These are phyloP conservation scores for Cryptococcus hybrid DNA, from an alignment of 1,284 basidiomycete genomes.

Conservation along the genomic window DNA sequence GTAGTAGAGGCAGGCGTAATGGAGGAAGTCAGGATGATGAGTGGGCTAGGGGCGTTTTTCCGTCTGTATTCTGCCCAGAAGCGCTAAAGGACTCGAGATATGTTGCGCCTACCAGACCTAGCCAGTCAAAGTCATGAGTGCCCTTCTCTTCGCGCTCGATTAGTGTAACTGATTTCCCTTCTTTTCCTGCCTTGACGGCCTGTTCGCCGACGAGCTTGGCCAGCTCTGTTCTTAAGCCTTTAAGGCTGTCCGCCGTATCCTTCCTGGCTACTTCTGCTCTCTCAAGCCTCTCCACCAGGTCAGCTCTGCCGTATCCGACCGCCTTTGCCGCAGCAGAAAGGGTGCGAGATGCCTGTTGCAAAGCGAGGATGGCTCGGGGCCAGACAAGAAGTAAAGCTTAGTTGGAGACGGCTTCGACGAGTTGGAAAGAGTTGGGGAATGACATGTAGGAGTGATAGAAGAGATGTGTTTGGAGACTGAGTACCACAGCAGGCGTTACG, in stretches of 20 bases:
- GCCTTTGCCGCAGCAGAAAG: conserved; percentile 60
- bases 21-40: conserved; percentile 51
- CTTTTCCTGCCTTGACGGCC: conserved; percentile 47
- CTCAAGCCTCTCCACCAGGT: conserved; percentile 60
- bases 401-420: conserved; percentile 55
- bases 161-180: conserved; percentile 15
- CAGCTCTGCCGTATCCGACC: conserved; percentile 56
- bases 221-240: conserved; percentile 66
- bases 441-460: conserved; percentile 44
- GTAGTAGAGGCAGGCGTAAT: conserved; percentile 3
- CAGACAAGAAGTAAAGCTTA: conserved; percentile 75
- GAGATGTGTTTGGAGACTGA: conserved; percentile 54
- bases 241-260: conserved; percentile 61
- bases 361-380: conserved; percentile 65
- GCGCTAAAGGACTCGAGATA: conserved; percentile 57
- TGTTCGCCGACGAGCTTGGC: conserved; percentile 59
- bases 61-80: conserved; percentile 55
- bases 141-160: conserved; percentile 13
- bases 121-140: conserved; percentile 45
- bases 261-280: conserved; percentile 60
- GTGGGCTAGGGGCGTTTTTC: conserved; percentile 36
- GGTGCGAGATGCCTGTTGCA: conserved; percentile 58
- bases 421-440: conserved; percentile 54
- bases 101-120: conserved; percentile 30
- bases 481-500: conserved; percentile 83